phyloP scores from a whole-genome alignment of 805 yeast genomes.

The Priceomyces carsonii region DNA sequence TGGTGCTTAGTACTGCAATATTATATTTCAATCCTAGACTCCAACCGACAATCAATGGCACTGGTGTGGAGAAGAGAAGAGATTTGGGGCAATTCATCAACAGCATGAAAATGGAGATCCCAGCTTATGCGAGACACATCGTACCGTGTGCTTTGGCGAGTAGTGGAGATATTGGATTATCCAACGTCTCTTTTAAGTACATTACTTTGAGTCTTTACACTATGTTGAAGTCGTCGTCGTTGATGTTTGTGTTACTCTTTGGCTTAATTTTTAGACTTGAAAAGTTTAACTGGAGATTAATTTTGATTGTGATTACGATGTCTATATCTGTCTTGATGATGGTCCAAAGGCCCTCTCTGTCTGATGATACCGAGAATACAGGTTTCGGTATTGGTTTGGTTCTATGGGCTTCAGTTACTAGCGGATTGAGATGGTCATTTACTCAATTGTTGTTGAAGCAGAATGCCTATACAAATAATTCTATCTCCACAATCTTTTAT shows the following conservation, averaged over 20 bases:
- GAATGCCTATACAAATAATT: constrained; percentile 62
- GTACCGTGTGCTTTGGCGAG: constrained; percentile 86
- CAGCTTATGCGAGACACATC: constrained; percentile 50
- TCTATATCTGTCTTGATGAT: constrained; percentile 82
- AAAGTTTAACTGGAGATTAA: constrained; percentile 63
- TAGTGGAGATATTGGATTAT: constrained; percentile 92
- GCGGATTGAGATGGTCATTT: constrained; percentile 94
- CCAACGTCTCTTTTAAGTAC: constrained; percentile 78
- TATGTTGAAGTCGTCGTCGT: constrained; percentile 86
- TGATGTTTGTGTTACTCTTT: constrained; percentile 86
- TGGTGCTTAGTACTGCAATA: constrained; percentile 50
- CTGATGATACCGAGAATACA: constrained; percentile 17
- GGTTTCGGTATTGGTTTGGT: constrained; percentile 72
- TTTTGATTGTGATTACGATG: constrained; percentile 75
- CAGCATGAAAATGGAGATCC: constrained; percentile 20
- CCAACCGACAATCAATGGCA: constrained; percentile 34
- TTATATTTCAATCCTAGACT: constrained; percentile 49
- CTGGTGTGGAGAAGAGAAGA: neutral
- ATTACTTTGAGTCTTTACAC: constrained; percentile 86
- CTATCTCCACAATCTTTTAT: constrained; percentile 80
- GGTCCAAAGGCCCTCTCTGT: constrained; percentile 50
- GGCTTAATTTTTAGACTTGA: constrained; percentile 83
- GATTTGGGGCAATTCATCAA: constrained; percentile 15
- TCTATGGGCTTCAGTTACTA: constrained; percentile 72
- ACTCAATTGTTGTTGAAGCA: constrained; percentile 78